phyloP scores from a whole-genome alignment of 495 filamentous ascomycete genomes.

The Thozetella sp. region DNA sequence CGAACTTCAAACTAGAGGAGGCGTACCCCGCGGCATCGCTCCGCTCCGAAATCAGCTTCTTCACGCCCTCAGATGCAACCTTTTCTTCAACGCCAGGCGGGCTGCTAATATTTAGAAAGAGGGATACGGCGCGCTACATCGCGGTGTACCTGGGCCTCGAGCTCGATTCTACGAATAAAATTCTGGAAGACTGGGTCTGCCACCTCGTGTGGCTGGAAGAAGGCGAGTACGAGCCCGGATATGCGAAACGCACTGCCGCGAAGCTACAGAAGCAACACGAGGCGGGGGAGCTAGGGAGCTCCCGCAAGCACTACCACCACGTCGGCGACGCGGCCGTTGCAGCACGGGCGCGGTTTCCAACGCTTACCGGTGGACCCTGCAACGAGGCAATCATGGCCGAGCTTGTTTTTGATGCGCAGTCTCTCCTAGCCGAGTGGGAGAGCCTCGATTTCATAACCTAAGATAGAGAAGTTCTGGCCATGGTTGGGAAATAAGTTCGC shows the following conservation, averaged over 20 bases:
- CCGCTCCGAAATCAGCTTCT: constrained; percentile 17
- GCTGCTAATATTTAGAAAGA: constrained; percentile 12
- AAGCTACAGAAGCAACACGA: neutral
- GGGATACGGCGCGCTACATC: constrained; percentile 1
- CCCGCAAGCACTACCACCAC: constrained; percentile 11
- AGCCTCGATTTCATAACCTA: too few relatives aligned
- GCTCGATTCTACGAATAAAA: neutral
- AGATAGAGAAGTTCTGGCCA: too few relatives aligned
- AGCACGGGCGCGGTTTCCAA: constrained; percentile 14
- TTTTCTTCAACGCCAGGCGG: constrained; percentile 3
- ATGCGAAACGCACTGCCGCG: neutral
- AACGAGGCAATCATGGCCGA: constrained; percentile 15
- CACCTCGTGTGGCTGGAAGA: constrained; percentile 7
- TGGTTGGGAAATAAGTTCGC: too few relatives aligned
- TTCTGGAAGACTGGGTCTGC: constrained; percentile 10
- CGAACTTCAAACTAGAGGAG: constrained; percentile 5
- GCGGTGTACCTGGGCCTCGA: constrained; percentile 9
- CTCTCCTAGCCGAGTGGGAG: constrained; percentile 4
- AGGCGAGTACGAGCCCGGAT: neutral
- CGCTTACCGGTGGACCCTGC: constrained; percentile 10
- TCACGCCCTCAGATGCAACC: constrained; percentile 10
- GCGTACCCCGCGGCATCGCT: constrained; percentile 11
- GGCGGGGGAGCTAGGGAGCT: neutral
- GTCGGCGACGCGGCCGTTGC: constrained; percentile 12
- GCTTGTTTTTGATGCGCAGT: constrained; percentile 17